Conservation (phyloP, 2,329 filamentous ascomycete species). For the Penicillium sp. region DNA sequence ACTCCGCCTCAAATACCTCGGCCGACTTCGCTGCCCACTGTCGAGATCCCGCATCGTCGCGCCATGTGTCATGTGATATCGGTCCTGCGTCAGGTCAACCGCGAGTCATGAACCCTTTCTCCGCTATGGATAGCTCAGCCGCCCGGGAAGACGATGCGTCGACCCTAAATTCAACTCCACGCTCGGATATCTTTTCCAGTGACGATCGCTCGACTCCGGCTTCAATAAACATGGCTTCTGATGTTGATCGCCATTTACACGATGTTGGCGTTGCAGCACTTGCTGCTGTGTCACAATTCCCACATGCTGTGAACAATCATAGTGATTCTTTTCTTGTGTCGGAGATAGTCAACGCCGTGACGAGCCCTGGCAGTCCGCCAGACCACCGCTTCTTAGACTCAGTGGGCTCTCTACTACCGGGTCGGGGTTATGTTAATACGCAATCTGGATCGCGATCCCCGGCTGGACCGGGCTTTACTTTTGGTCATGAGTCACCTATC, state of each 20-base stretch:
- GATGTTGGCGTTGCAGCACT: constrained; percentile 31
- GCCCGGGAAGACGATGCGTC: constrained; percentile 3
- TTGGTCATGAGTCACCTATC: constrained; percentile 8
- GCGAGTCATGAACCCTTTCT: constrained; percentile 20
- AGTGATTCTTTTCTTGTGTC: constrained; percentile 23
- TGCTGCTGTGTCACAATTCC: constrained; percentile 32
- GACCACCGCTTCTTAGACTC: not conserved
- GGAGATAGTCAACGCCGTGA: constrained; percentile 33
- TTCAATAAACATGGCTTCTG: constrained; percentile 13
- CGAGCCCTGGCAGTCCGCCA: constrained; percentile 5
- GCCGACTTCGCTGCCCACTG: constrained; percentile 2
- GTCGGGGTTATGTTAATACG: not conserved
- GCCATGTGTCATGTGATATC: constrained; percentile 25
- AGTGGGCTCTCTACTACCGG: constrained; percentile 2
- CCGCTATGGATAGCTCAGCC: not conserved
- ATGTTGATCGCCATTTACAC: constrained; percentile 21
- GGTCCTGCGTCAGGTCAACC: constrained; percentile 9
- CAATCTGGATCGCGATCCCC: not conserved
- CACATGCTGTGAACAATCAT: constrained; percentile 22
- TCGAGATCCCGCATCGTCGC: constrained; percentile 8
- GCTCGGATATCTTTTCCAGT: not conserved
- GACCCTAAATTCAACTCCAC: not conserved
- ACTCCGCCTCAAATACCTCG: constrained; percentile 1
- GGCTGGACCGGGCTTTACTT: constrained; percentile 21
- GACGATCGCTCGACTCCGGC: not conserved